A percentile compares a stretch with the other conserved stretches of the same genome.
Conservation (phyloP, 2,329 filamentous ascomycete genomes). For the Cladosporium sp. region DNA sequence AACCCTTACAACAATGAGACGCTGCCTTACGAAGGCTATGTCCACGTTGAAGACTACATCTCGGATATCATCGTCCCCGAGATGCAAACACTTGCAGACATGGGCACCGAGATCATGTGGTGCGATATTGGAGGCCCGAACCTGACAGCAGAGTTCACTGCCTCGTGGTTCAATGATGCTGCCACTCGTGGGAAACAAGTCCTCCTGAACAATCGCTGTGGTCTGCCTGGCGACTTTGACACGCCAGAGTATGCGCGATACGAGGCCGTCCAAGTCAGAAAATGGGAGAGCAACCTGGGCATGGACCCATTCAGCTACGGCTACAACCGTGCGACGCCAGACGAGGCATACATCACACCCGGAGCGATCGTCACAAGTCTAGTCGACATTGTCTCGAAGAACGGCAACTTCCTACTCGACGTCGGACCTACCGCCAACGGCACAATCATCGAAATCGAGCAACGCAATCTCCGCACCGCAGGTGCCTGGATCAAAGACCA, state of each 20-base stretch:
- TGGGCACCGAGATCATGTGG: conserved; percentile 51
- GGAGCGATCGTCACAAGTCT: conserved; percentile 49
- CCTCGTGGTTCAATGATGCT: conserved; percentile 45
- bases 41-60: conserved; percentile 45
- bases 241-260: conserved; percentile 60
- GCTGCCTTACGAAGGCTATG: conserved; percentile 47
- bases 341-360: conserved; percentile 54
- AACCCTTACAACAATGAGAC: conserved; percentile 48
- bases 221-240: conserved; percentile 58
- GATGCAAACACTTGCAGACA: conserved; percentile 46
- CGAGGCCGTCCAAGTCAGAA: conserved; percentile 51
- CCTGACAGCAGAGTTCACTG: conserved; percentile 44
- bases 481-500: conserved; percentile 57
- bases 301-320: conserved; percentile 63
- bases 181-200: conserved; percentile 49
- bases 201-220: conserved; percentile 59
- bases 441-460: conserved; percentile 52
- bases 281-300: conserved; percentile 62
- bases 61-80: conserved; percentile 45
- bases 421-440: conserved; percentile 59
- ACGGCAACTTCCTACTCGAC: conserved; percentile 59
- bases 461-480: conserved; percentile 50
- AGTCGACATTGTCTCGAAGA: conserved; percentile 56
- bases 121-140: conserved; percentile 50
- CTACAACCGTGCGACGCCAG: conserved; percentile 58